These are phyloP conservation scores for Achaetomium macrosporum DNA, from an alignment of 2,329 filamentous ascomycete genomes.

Conservation along the genomic window DNA sequence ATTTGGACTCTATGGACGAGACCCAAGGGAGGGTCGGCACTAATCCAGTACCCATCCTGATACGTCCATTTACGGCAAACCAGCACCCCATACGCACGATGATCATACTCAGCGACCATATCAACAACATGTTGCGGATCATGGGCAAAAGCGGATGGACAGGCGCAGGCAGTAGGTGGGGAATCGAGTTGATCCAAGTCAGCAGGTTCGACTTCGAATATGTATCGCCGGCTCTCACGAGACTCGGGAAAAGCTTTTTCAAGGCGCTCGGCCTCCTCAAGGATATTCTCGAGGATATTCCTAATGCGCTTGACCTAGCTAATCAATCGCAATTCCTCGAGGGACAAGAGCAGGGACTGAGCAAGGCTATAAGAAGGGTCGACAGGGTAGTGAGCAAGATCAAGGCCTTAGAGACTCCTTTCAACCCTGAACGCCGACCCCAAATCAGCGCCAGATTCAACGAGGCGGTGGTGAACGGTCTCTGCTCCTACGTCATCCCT, in stretches of 20 bases:
- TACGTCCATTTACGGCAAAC: background rate
- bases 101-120: background rate
- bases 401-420: background rate
- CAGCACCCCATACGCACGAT: background rate
- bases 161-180: slow-evolving; percentile 2
- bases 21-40: no score
- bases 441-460: background rate
- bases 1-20: background rate
- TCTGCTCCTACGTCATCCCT: slow-evolving; percentile 11
- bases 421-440: no score
- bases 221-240: background rate
- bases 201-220: background rate
- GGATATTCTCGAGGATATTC: slow-evolving; percentile 4
- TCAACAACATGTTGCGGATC: slow-evolving; percentile 2
- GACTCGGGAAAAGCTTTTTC: background rate
- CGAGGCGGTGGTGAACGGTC: background rate
- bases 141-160: slow-evolving; percentile 15
- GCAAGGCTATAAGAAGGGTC: background rate
- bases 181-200: background rate
- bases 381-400: slow-evolving; percentile 1
- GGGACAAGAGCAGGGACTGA: background rate
- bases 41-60: background rate
- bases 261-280: background rate
- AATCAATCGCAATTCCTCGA: background rate
- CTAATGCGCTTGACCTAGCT: background rate